Evolutionary conservation across 2,329 filamentous ascomycete species (phyloP), one percentile per base, ranked within the genome.

Genomic region (Truncatella angustata): DNA sequence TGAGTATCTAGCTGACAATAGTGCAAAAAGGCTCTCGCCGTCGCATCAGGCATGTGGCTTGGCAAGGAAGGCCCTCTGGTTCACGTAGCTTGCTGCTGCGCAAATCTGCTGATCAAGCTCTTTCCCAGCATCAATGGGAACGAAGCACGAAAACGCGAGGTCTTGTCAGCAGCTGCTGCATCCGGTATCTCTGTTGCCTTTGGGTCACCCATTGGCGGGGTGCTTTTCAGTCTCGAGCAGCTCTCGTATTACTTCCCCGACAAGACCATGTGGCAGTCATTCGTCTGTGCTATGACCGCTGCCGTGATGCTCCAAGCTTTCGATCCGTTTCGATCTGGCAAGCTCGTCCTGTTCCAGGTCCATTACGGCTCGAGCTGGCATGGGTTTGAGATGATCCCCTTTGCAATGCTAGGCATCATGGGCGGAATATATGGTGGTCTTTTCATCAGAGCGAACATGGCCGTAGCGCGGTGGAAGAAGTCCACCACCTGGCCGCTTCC

Each of bases 201-300:
- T 68, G 92, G 92, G 26, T 90, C 92, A 5, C 92, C 92, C 7
- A 96, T 97, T 51, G 94, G 93, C 10, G 93, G 93, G 43, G 93
- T 97, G 20, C 74, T 97, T 18, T 97, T 97, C 75, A 95, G 90
- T 70, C 81, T 97, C n/a, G 93, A 96, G 82, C 91, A 96, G 80
- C 77, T 97, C 3, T 96, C 91, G 1, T 97, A 97, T 69, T 97
- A 97, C 70, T 97, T 97, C 61, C 93, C 94, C 0, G 93, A 97
- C 72, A 97, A 97, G 71, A 97, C 94, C 9, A 97, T 99, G 94
- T 99, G 94, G 94, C 94, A 97, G 69, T 96, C 91, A 63, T 99
- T 99, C 65, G 94, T 99, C 36, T 97, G 94, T 63, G 94, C 94
- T 66, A 97, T 97, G 92, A 90, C 96, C n/a, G 94, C 92, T 14